Evolutionary conservation across 768 basidiomycete genomes (phyloP).

Genomic region (Auricularia auricula-judae): DNA sequence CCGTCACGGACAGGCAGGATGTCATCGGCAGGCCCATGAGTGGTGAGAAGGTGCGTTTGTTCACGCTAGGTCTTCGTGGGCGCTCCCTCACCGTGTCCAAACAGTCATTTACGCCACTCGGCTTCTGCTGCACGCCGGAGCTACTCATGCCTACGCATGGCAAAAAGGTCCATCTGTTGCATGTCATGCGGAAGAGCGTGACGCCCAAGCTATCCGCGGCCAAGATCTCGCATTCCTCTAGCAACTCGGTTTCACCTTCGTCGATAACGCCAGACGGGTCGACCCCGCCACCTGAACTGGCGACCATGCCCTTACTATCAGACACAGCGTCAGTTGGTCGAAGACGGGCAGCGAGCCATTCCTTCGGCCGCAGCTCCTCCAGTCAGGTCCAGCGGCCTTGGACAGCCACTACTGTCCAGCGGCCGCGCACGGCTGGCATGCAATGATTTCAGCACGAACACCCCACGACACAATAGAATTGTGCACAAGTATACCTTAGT

Average conservation of each 20-base stretch:
- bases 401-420: not conserved
- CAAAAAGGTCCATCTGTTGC: constrained; percentile 55
- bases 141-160: constrained; percentile 53
- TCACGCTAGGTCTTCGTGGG: not conserved
- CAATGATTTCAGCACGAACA: not conserved
- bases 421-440: not conserved
- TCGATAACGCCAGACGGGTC: not conserved
- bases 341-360: not conserved
- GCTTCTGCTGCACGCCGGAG: constrained; percentile 64
- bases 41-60: constrained; percentile 46
- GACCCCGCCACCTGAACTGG: not conserved
- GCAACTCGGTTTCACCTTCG: not conserved
- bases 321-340: not conserved
- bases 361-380: not conserved
- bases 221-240: constrained; percentile 18
- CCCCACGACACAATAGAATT: not conserved
- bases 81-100: not conserved
- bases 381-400: not conserved
- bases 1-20: constrained; percentile 49
- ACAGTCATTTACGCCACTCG: constrained; percentile 50
- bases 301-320: not conserved
- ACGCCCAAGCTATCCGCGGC: constrained; percentile 54
- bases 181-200: constrained; percentile 61
- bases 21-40: constrained; percentile 35
- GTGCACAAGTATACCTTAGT: not conserved